Percentiles rank a stretch among this genome's conserved stretches.
Conservation (phyloP, 2,329 filamentous ascomycete species). For the Macrophomina tecta region DNA sequence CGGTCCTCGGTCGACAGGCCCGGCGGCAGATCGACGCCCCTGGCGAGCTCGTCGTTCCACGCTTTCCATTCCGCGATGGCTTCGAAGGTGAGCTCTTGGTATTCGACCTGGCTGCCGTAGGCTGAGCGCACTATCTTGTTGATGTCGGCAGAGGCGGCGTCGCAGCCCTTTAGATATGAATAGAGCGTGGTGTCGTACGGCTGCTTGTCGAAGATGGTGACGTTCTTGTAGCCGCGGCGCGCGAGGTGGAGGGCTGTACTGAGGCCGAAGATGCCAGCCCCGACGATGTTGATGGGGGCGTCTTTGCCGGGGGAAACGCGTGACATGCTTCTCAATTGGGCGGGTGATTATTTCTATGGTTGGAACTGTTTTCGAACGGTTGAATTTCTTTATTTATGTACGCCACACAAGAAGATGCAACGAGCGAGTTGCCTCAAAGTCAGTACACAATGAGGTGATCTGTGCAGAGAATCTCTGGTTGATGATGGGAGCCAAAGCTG, state of each 20-base stretch:
- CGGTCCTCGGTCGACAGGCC: slow-evolving; percentile 51
- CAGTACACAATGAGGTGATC: background rate
- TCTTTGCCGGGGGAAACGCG: slow-evolving; percentile 1
- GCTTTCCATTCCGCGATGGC: background rate
- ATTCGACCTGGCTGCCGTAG: slow-evolving; percentile 47
- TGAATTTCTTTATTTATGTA: background rate
- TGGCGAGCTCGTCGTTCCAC: slow-evolving; percentile 54
- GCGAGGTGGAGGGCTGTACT: slow-evolving; percentile 59
- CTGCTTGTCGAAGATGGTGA: slow-evolving; percentile 53
- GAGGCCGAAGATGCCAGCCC: slow-evolving; percentile 59
- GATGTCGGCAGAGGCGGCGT: slow-evolving; percentile 53
- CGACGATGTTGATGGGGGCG: slow-evolving; percentile 50
- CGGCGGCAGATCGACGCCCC: slow-evolving; percentile 60
- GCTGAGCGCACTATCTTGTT: slow-evolving; percentile 68
- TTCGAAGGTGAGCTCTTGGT: background rate
- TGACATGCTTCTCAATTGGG: background rate
- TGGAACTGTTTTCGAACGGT: background rate
- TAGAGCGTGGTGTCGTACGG: slow-evolving; percentile 44
- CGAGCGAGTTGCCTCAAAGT: background rate
- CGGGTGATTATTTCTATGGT: background rate
- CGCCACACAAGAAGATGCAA: background rate
- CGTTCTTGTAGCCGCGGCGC: slow-evolving; percentile 55
- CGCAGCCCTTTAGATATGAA: slow-evolving; percentile 59
- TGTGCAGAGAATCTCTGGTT: background rate
- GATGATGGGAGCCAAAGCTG: background rate